Conservation (phyloP, 78 protist genomes). For the Isochrysis galbana region DNA sequence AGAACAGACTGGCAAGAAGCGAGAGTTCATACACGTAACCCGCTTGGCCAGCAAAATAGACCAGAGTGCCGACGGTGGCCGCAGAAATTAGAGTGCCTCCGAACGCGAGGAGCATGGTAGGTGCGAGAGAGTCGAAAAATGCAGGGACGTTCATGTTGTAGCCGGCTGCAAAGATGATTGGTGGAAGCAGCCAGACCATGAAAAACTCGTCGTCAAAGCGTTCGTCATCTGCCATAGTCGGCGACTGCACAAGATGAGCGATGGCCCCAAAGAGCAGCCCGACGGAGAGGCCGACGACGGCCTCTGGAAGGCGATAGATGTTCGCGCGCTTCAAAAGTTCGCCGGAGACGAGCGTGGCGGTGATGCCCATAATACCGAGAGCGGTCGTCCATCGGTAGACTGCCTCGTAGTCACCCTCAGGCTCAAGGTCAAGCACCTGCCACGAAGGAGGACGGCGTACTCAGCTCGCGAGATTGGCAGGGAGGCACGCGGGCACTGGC, state of each 20-base stretch:
- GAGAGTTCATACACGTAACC: background rate
- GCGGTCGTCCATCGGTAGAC: background rate
- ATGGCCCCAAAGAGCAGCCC: background rate
- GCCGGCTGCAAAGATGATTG: conserved; percentile 53
- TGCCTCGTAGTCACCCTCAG: background rate
- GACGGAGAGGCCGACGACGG: conserved; percentile 6
- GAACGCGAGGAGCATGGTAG: conserved; percentile 7
- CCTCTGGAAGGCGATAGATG: background rate
- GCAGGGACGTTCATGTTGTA: conserved; percentile 34
- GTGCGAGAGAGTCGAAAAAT: background rate
- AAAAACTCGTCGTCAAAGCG: background rate
- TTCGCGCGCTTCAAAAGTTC: background rate
- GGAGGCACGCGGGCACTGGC: too few species aligned
- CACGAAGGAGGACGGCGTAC: too few species aligned
- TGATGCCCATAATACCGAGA: background rate
- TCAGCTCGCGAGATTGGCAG: too few species aligned
- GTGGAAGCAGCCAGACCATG: conserved; percentile 43
- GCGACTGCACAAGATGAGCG: background rate
- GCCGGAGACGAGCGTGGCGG: background rate
- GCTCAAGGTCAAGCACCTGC: background rate
- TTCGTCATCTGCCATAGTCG: background rate
- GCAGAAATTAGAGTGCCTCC: background rate
- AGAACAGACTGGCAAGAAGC: background rate
- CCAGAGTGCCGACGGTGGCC: background rate
- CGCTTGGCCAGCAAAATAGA: background rate